phyloP scores from a whole-genome alignment of 306 rosid genomes.

The Albizia julibrissin region DNA sequence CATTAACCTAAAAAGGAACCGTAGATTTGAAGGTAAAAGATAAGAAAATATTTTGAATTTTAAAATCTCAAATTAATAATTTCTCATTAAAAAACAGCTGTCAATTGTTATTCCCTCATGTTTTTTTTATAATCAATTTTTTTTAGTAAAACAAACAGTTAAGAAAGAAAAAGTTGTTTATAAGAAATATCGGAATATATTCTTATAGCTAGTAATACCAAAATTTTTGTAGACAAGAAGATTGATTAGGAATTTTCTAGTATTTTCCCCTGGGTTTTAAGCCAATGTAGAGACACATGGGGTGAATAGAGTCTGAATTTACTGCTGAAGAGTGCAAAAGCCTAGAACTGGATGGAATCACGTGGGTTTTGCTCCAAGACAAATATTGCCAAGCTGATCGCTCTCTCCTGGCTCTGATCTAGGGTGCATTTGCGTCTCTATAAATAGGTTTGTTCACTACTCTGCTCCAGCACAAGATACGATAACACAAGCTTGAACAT shows the following conservation, averaged over 20 bases:
- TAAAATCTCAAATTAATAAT: no score
- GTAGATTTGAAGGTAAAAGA: not conserved
- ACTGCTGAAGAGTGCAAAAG: not conserved
- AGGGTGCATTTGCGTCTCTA: not conserved
- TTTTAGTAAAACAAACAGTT: no score
- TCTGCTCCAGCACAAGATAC: not conserved
- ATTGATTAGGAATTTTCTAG: no score
- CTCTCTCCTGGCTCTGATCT: not conserved
- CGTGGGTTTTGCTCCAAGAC: not conserved
- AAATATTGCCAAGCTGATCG: not conserved
- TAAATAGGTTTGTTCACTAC: not conserved
- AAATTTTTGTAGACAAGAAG: no score
- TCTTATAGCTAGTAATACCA: no score
- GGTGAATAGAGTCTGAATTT: no score
- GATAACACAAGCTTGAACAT: slow-evolving; percentile 25
- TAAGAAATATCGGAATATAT: no score
- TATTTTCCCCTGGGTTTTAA: not conserved
- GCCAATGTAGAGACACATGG: not conserved
- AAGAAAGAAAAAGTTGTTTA: no score
- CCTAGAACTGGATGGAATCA: not conserved
- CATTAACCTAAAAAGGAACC: not conserved
- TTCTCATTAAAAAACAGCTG: no score
- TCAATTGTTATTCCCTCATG: no score
- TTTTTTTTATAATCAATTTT: no score
- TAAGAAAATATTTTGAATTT: no score